Evolutionary conservation across 2,329 filamentous ascomycete genomes (phyloP).

Genomic region (Colletotrichum lentis): DNA sequence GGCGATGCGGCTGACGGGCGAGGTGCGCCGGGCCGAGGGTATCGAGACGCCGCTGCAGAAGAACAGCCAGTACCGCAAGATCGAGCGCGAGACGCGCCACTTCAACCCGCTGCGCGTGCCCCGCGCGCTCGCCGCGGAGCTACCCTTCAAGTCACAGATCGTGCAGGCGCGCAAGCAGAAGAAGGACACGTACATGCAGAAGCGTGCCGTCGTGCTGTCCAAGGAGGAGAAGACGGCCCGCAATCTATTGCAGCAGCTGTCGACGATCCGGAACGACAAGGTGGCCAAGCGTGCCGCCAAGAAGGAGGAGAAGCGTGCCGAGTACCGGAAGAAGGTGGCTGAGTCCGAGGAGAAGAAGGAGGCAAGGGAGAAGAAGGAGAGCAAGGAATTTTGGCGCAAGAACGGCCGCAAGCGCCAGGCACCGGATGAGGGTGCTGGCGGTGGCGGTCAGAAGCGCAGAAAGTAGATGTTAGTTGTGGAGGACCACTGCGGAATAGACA

Average conservation of each 20-base stretch:
- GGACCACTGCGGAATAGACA: too few relatives aligned
- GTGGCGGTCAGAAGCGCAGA: constrained; percentile 43
- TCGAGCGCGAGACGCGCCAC: constrained; percentile 72
- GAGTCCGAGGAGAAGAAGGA: constrained; percentile 85
- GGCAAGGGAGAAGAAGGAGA: constrained; percentile 88
- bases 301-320: constrained; percentile 85
- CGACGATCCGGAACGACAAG: constrained; percentile 90
- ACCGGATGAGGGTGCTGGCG: constrained; percentile 52
- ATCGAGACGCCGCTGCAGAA: constrained; percentile 80
- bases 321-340: constrained; percentile 83
- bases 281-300: constrained; percentile 81
- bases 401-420: constrained; percentile 78
- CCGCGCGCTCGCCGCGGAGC: constrained; percentile 77
- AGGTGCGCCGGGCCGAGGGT: constrained; percentile 80
- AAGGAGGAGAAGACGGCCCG: constrained; percentile 90
- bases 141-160: constrained; percentile 94
- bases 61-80: constrained; percentile 83
- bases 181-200: constrained; percentile 89
- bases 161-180: constrained; percentile 80
- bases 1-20: constrained; percentile 91
- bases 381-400: constrained; percentile 88
- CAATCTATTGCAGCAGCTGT: constrained; percentile 90
- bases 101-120: constrained; percentile 85
- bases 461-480: constrained; percentile 20
- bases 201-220: constrained; percentile 86